These are phyloP conservation scores for Bryoerythrophyllum caledonicum DNA, from an alignment of 225 moss, liverwort and hornwort genomes.

Conservation along the genomic window DNA sequence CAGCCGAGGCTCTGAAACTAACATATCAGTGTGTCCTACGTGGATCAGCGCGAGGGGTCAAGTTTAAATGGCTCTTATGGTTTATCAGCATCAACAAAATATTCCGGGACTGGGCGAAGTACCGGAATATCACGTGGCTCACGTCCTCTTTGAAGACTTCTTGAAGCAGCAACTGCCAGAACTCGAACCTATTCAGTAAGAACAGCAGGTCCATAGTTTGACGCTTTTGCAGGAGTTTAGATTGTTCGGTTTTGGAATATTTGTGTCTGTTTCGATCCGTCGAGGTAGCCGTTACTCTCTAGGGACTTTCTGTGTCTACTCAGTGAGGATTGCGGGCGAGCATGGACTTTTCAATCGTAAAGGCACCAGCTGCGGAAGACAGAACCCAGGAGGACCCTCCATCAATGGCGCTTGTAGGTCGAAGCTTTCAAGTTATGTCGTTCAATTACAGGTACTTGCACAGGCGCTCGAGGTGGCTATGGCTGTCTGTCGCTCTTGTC, in stretches of 20 bases:
- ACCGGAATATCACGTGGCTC: not conserved
- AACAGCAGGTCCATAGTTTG: not conserved
- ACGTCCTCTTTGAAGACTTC: slow-evolving; percentile 10
- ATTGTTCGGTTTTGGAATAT: slow-evolving; percentile 2
- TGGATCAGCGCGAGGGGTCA: slow-evolving; percentile 2
- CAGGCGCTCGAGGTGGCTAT: slow-evolving; percentile 43
- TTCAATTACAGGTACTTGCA: slow-evolving; percentile 12
- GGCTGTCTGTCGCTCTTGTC: slow-evolving; percentile 31
- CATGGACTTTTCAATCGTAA: slow-evolving; percentile 28
- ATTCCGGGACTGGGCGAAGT: not conserved
- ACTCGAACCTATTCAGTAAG: not conserved
- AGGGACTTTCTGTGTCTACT: not conserved
- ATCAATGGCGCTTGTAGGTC: slow-evolving; percentile 13
- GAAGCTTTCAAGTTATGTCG: slow-evolving; percentile 14
- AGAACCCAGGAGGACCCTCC: slow-evolving; percentile 17
- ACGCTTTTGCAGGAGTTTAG: not conserved
- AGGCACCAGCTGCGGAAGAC: slow-evolving; percentile 3
- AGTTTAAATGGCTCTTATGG: not conserved
- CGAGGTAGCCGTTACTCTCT: not conserved
- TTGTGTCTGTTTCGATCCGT: slow-evolving; percentile 5
- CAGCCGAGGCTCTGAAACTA: slow-evolving; percentile 8
- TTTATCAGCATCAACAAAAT: not conserved
- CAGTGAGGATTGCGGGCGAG: slow-evolving; percentile 13
- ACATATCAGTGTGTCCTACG: slow-evolving; percentile 3
- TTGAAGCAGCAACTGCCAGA: slow-evolving; percentile 20